These are phyloP conservation scores for Geranium incanum DNA, from an alignment of 441 rosid genomes.

Conservation along the genomic window DNA sequence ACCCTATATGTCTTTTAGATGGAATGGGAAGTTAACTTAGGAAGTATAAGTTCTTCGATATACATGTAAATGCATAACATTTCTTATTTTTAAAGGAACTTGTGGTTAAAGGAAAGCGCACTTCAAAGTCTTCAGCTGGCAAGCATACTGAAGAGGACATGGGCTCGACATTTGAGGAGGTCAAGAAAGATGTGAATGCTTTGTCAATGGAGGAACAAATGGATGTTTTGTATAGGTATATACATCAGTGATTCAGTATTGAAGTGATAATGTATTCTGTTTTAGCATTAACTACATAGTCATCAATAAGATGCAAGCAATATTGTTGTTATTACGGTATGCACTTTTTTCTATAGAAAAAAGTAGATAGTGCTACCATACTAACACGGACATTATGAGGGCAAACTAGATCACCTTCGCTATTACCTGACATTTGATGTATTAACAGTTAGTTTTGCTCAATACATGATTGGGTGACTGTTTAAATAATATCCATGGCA, in stretches of 20 bases:
- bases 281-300: neutral
- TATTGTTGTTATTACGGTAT: neutral
- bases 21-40: neutral
- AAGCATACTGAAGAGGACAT: conserved; percentile 28
- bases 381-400: neutral
- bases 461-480: neutral
- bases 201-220: conserved; percentile 77
- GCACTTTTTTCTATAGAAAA: neutral
- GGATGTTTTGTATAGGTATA: conserved; percentile 66
- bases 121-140: conserved; percentile 15
- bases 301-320: neutral
- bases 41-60: neutral
- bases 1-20: neutral
- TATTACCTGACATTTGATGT: neutral
- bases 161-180: conserved; percentile 35
- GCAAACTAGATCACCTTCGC: neutral
- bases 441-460: neutral
- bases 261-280: neutral
- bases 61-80: neutral
- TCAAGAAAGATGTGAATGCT: conserved; percentile 60
- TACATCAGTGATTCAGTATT: neutral
- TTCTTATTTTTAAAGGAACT: conserved; percentile 46
- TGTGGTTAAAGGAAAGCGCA: conserved; percentile 28
- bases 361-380: no score
- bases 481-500: neutral